These are phyloP conservation scores for Alternaria sp. DNA, from an alignment of 2,329 filamentous ascomycete species.

Conservation along the genomic window DNA sequence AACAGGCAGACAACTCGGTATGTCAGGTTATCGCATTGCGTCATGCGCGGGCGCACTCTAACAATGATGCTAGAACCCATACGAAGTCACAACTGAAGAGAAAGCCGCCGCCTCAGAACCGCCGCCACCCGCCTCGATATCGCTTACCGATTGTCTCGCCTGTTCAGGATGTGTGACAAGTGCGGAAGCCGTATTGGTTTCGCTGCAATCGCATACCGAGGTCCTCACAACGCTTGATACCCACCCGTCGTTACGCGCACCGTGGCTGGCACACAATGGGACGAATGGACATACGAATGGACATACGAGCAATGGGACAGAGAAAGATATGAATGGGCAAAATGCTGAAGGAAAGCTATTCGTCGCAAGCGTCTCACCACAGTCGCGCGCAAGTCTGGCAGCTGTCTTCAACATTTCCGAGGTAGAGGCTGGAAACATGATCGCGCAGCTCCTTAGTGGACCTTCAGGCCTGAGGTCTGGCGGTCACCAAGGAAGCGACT, in stretches of 20 bases:
- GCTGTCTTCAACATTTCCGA: constrained; percentile 80
- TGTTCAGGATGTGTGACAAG: constrained; percentile 98
- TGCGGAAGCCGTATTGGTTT: constrained; percentile 95
- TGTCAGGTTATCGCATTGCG: constrained; percentile 11
- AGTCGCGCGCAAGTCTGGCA: constrained; percentile 86
- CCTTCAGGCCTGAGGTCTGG: constrained; percentile 71
- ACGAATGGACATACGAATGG: constrained; percentile 25
- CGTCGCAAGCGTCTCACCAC: constrained; percentile 90
- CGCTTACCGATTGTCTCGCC: constrained; percentile 93
- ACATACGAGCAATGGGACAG: constrained; percentile 5
- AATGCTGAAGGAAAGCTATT: constrained; percentile 72
- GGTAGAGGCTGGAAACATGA: constrained; percentile 77
- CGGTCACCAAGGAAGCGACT: constrained; percentile 75
- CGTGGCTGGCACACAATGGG: constrained; percentile 39
- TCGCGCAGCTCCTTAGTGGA: constrained; percentile 78
- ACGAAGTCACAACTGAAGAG: constrained; percentile 95
- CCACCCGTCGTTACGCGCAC: constrained; percentile 52
- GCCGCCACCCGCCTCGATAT: constrained; percentile 83
- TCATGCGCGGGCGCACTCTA: constrained; percentile 30
- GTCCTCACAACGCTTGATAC: constrained; percentile 82
- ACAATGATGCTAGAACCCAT: constrained; percentile 57
- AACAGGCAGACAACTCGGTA: constrained; percentile 57
- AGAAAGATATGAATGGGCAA: constrained; percentile 24
- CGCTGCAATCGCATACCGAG: constrained; percentile 90
- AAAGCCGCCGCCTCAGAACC: constrained; percentile 63